Percentiles rank a stretch among this genome's conserved stretches.
Evolutionary conservation across 306 rosid species (phyloP).

Genomic region (peach (Prunus persica)): Prunus_persica_NCBIv2 NC_034013.1:16549001-16549500

Average conservation of each 20-base stretch:
- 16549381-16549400: not conserved
- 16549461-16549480: not conserved
- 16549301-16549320: not conserved
- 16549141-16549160: too few relatives aligned
- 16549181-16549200: not conserved
- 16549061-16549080: too few relatives aligned
- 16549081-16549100: too few relatives aligned
- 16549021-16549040: too few relatives aligned
- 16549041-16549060: too few relatives aligned
- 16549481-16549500: not conserved
- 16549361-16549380: not conserved
- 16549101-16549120: too few relatives aligned
- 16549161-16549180: not conserved
- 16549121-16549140: too few relatives aligned
- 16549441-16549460: not conserved
- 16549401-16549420: too few relatives aligned
- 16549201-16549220: not conserved
- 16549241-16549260: not conserved
- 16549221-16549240: not conserved
- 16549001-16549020: too few relatives aligned
- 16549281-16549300: not conserved
- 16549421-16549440: not conserved
- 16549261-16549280: not conserved
- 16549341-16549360: not conserved
- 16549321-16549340: not conserved